A percentile compares a stretch with the other conserved stretches of the same genome.
These are phyloP conservation scores for Penicillium mononematosum DNA, from an alignment of 495 filamentous ascomycete species.

Conservation along the genomic window DNA sequence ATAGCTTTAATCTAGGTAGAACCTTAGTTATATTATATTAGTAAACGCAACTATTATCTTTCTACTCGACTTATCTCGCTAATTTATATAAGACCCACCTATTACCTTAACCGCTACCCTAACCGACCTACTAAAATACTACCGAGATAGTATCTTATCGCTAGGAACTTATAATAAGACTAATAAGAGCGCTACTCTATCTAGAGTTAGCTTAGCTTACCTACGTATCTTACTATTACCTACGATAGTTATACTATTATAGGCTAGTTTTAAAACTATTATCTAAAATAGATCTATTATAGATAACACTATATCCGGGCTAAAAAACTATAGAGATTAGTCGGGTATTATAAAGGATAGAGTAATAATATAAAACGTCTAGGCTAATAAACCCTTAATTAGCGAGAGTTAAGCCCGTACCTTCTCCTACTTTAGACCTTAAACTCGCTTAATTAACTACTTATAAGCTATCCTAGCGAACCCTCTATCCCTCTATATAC, in stretches of 20 bases:
- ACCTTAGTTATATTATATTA: too few relatives aligned
- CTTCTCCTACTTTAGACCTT: neutral
- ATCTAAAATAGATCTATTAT: neutral
- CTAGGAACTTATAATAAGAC: slow-evolving; percentile 9
- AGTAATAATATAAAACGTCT: slow-evolving; percentile 1
- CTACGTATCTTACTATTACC: slow-evolving; percentile 1
- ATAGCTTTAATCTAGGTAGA: too few relatives aligned
- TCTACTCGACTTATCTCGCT: too few relatives aligned
- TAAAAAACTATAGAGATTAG: neutral
- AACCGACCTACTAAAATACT: neutral
- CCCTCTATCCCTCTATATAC: neutral
- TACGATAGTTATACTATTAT: neutral
- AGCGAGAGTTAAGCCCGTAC: neutral
- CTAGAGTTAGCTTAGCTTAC: neutral
- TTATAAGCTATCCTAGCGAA: neutral
- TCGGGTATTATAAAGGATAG: neutral
- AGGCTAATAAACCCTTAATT: neutral
- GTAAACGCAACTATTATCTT: too few relatives aligned
- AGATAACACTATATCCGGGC: neutral
- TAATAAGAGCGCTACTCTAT: neutral
- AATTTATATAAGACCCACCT: neutral
- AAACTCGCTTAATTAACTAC: neutral
- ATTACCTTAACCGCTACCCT: slow-evolving; percentile 3
- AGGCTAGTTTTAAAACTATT: neutral
- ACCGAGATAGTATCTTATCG: neutral